Base-by-base conservation (phyloP, 371 early-diverging fungal genomes). In the Apophysomyces trapeziformis region DNA sequence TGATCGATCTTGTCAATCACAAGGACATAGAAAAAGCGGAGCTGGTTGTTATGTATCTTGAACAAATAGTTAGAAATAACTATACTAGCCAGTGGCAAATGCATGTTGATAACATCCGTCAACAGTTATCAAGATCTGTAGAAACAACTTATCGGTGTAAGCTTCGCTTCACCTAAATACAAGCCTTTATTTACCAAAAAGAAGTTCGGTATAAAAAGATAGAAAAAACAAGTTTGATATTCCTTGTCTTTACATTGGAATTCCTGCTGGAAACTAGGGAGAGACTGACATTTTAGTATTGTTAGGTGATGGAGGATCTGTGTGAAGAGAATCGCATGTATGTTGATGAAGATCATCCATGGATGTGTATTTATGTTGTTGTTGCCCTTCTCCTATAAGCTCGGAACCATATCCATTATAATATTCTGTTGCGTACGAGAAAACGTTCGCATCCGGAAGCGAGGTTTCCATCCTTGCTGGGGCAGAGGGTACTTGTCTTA, bases 11-110 rank as follows among this genome's bases (percentile, higher is more conserved):
- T 36, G 75, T 75, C 0, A 58, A 63, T 8, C 45, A 44, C 14
- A 65, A 67, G 35, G 58, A 79, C 58, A 32, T 83, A 0, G 79
- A 83, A 54, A 75, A 76, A 38, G 76, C 66, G 1, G 75, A 72
- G 9, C 56, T 79, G 4, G 44, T 79, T 3, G 47, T 82, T 0
- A 14, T 67, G 46, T 75, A 75, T 57, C 60, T 82, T 5, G 38
- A 38, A 8, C 66, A 70, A 16, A 9, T 77, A 39, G 47, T 66
- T 2, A 54, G 57, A 39, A 16, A 38, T 37, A 43, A 59, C n/a
- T 7, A 21, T 21, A 18, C 35, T 26, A 54, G 35, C 16, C 32
- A 35, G 35, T 59, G 68, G 63, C 16, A 38, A 3, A n/a, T n/a
- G 12, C 50, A 14, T 39, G 59, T 44, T 8, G 8, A 16, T 2